These are phyloP conservation scores for Penicillium paxilli DNA, from an alignment of 495 filamentous ascomycete species.

Conservation along the genomic window DNA sequence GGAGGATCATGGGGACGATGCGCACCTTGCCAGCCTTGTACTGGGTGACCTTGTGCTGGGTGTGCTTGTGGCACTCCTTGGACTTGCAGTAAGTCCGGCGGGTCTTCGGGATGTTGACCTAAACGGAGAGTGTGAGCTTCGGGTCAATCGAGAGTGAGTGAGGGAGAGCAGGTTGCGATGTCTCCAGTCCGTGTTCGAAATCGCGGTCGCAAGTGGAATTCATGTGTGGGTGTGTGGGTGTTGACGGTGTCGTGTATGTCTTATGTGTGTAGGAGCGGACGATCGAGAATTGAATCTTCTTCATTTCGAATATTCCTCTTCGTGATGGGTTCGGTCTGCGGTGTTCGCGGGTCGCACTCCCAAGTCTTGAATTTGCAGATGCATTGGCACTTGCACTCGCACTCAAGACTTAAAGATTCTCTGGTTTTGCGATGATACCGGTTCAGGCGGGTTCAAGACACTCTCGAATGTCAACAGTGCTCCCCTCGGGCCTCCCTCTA, in stretches of 20 bases:
- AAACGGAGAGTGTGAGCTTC: conserved; percentile 31
- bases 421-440: no score
- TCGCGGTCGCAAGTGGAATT: neutral
- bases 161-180: conserved; percentile 7
- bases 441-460: no score
- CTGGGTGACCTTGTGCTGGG: conserved; percentile 91
- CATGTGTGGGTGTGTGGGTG: neutral
- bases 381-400: neutral
- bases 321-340: no score
- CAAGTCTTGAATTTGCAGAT: no score
- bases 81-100: conserved; percentile 94
- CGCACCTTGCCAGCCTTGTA: conserved; percentile 93
- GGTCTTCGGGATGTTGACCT: conserved; percentile 92
- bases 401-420: no score
- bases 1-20: neutral
- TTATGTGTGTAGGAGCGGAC: neutral
- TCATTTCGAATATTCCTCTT: neutral
- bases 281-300: neutral
- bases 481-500: neutral
- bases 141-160: neutral
- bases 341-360: no score
- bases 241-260: neutral
- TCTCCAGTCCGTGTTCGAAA: conserved; percentile 1
- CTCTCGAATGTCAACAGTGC: no score
- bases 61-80: conserved; percentile 93